Base-by-base conservation (phyloP, 140 eudicot genomes). In the Bidens hawaiensis region DNA sequence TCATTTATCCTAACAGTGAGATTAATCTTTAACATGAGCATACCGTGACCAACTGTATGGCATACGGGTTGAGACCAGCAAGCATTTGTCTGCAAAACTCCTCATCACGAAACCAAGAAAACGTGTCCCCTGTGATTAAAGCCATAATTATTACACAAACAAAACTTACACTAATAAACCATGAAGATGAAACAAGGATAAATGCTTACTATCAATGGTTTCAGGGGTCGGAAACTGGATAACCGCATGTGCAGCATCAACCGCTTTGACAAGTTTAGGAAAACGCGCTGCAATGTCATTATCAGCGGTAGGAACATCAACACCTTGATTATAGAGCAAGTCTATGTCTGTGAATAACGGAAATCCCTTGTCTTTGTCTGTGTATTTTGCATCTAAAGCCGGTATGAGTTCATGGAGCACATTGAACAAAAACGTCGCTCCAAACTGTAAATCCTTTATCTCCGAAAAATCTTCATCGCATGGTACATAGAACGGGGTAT, bases 381-480 rank as follows among this genome's bases (percentile, higher is more conserved):
- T 2, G 1, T 67, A 1, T 0, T 59, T 7, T 6, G 80, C 13
- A 19, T 81, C 75, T 21, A 89, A 27, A 1, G 40, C 12, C 0
- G 95, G 97, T 25, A 86, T 28, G 17, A 89, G 43, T 4, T 78
- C 83, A 52, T 89, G 93, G 3, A 86, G 36, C 38, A 75, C 89
- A 0, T 82, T 70, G 80, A 68, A 80, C 4, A 85, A 55, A 1
- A 81, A 36, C 31, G 65, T 85, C 6, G 79, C 82, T 2, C 78
- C 74, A 73, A 86, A 85, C n/a, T 78, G 66, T 19, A 40, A 14
- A 15, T 22, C 38, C 73, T 89, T 89, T 10, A 89, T 86, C 67
- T 80, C 88, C 3, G 95, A 78, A 23, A 89, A 89, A 17, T 73
- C 81, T 71, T 89, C 97, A 64, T 89, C 97, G 21, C 79, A 59